These are phyloP conservation scores for Paramecium pentaurelia DNA, from an alignment of 73 alveolate species.

Conservation along the genomic window DNA sequence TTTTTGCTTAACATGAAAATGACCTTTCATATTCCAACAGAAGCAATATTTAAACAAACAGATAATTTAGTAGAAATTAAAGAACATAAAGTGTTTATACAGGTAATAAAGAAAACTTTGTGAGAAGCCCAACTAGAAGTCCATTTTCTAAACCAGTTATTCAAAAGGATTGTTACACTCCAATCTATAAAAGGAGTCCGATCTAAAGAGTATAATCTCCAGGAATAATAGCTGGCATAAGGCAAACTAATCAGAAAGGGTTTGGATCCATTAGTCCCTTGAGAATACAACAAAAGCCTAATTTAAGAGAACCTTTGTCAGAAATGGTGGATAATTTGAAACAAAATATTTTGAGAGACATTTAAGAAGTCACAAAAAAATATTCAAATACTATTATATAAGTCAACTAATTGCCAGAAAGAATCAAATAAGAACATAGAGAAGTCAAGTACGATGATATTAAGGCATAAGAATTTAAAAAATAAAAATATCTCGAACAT, in stretches of 20 bases:
- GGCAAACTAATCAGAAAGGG: background rate
- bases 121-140: background rate
- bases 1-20: background rate
- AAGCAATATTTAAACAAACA: background rate
- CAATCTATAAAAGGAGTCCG: background rate
- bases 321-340: conserved; percentile 38
- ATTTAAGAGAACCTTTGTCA: background rate
- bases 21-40: conserved; percentile 17
- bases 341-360: conserved; percentile 27
- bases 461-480: background rate
- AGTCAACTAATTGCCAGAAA: background rate
- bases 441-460: background rate
- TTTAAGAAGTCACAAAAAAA: conserved; percentile 18
- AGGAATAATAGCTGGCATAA: background rate
- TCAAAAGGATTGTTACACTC: background rate
- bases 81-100: conserved; percentile 24
- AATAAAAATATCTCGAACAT: background rate
- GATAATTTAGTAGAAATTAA: conserved; percentile 41
- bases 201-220: conserved; percentile 23
- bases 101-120: conserved; percentile 10
- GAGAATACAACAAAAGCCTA: background rate
- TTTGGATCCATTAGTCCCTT: conserved; percentile 25
- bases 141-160: background rate
- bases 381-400: background rate
- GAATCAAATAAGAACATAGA: background rate